These are phyloP conservation scores for Trametes maxima DNA, from an alignment of 768 basidiomycete species.

Conservation along the genomic window DNA sequence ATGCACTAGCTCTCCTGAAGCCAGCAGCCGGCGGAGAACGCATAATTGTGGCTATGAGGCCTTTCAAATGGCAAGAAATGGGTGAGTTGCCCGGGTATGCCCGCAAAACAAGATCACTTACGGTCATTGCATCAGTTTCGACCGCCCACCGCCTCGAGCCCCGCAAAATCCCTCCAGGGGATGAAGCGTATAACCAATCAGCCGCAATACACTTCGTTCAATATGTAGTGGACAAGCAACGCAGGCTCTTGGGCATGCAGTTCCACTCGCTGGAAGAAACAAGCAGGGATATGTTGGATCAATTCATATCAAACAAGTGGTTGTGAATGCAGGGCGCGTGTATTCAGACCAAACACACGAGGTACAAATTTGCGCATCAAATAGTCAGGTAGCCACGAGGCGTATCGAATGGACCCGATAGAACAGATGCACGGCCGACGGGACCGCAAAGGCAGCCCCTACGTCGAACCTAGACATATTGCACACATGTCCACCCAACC, in stretches of 20 bases:
- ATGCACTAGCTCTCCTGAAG: slow-evolving; percentile 53
- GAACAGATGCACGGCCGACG: slow-evolving; percentile 18
- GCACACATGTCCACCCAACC: slow-evolving; percentile 24
- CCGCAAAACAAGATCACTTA: no score
- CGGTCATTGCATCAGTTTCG: no score
- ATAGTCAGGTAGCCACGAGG: slow-evolving; percentile 14
- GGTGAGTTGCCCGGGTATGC: slow-evolving; percentile 5
- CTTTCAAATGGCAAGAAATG: slow-evolving; percentile 21
- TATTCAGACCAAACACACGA: background rate
- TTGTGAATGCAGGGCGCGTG: background rate
- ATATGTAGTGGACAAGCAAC: slow-evolving; percentile 41
- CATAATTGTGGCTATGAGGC: slow-evolving; percentile 49
- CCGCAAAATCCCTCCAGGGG: slow-evolving; percentile 1
- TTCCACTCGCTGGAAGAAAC: slow-evolving; percentile 23
- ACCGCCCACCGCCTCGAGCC: background rate
- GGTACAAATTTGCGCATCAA: slow-evolving; percentile 9
- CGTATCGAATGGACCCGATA: slow-evolving; percentile 9
- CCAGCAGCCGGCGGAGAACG: slow-evolving; percentile 57
- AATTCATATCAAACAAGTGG: slow-evolving; percentile 15
- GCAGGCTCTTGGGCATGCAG: slow-evolving; percentile 24
- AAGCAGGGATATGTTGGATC: slow-evolving; percentile 22
- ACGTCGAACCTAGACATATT: slow-evolving; percentile 7
- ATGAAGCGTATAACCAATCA: slow-evolving; percentile 21
- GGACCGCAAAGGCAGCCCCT: background rate
- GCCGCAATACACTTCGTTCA: slow-evolving; percentile 28